A percentile compares a stretch with the other conserved stretches of the same genome.
Conservation (phyloP, 1,284 basidiomycete species). For the Malassezia furfur region DNA sequence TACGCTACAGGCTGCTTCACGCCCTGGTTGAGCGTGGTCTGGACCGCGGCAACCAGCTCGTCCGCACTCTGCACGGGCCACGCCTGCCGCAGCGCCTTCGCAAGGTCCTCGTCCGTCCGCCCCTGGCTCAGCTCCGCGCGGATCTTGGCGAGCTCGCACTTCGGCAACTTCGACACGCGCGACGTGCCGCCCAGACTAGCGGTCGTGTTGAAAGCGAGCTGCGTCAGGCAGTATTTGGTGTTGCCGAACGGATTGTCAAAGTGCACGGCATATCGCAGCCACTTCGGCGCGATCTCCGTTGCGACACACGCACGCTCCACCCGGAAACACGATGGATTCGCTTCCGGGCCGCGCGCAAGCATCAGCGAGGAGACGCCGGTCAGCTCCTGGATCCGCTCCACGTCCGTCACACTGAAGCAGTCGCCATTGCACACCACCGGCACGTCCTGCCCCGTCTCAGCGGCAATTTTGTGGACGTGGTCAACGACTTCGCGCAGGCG, state of each 20-base stretch:
- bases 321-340: slow-evolving; percentile 81
- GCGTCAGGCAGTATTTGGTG: slow-evolving; percentile 77
- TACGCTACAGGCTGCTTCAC: too few species aligned
- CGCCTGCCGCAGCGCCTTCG: not conserved
- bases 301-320: slow-evolving; percentile 40
- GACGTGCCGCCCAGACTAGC: slow-evolving; percentile 6
- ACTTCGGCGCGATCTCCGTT: slow-evolving; percentile 35
- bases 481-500: slow-evolving; percentile 75
- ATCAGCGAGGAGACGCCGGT: slow-evolving; percentile 78
- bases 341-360: slow-evolving; percentile 88
- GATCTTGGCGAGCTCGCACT: slow-evolving; percentile 9
- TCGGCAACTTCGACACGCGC: slow-evolving; percentile 7
- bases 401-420: slow-evolving; percentile 69
- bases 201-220: slow-evolving; percentile 41
- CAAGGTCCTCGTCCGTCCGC: slow-evolving; percentile 13
- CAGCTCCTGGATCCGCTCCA: slow-evolving; percentile 59
- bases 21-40: too few species aligned
- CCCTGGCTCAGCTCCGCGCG: slow-evolving; percentile 4
- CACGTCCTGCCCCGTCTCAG: slow-evolving; percentile 54
- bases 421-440: slow-evolving; percentile 92
- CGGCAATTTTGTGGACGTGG: slow-evolving; percentile 59
- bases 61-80: slow-evolving; percentile 6
- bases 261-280: slow-evolving; percentile 29
- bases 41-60: not conserved
- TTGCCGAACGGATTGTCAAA: slow-evolving; percentile 66